Evolutionary conservation across 2,329 filamentous ascomycete genomes (phyloP).

Genomic region (Mariannaea elegans): DNA sequence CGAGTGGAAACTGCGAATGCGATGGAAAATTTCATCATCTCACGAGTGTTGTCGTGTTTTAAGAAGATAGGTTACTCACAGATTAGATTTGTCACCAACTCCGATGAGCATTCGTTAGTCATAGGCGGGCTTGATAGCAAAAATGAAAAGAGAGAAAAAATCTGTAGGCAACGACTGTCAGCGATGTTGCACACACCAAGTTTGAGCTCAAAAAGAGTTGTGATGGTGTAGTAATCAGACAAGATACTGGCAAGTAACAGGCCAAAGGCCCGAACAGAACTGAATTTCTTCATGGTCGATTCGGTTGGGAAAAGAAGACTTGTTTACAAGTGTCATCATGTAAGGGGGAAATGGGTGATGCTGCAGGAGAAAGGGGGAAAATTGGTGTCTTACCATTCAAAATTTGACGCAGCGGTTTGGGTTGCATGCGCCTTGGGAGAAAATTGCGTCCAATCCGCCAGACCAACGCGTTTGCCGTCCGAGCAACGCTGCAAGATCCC

Average conservation of each 20-base stretch:
- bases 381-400: constrained; percentile 37
- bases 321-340: constrained; percentile 76
- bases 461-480: constrained; percentile 11
- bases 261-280: constrained; percentile 72
- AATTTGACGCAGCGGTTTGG: background rate
- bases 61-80: constrained; percentile 30
- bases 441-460: constrained; percentile 19
- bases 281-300: constrained; percentile 84
- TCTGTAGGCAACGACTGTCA: constrained; percentile 34
- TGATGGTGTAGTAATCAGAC: constrained; percentile 66
- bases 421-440: background rate
- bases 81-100: constrained; percentile 1
- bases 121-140: background rate
- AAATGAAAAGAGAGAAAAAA: constrained; percentile 11
- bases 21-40: constrained; percentile 78
- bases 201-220: constrained; percentile 5
- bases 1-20: constrained; percentile 92
- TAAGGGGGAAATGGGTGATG: constrained; percentile 38
- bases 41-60: background rate
- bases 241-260: constrained; percentile 94
- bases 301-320: constrained; percentile 90
- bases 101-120: constrained; percentile 24
- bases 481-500: constrained; percentile 7
- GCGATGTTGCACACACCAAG: constrained; percentile 23
- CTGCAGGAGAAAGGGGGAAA: constrained; percentile 29